phyloP scores from a whole-genome alignment of 108 stramenopile species.

The Pelagomonas calceolata region DNA sequence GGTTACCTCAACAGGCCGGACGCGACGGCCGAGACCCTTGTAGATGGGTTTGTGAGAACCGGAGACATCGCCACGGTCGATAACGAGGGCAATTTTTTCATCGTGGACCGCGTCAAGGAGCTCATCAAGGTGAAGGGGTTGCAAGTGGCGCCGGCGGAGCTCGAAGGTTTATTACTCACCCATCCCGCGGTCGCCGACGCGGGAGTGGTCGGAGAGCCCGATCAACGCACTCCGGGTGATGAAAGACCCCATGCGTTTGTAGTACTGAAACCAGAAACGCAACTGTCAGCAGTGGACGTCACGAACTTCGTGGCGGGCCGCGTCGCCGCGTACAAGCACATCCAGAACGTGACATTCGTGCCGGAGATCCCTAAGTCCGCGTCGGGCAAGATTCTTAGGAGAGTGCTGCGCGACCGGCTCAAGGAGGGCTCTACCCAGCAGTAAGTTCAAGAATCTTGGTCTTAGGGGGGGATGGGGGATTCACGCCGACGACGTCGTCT shows the following conservation, averaged over 20 bases:
- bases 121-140: slow-evolving; percentile 84
- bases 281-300: slow-evolving; percentile 17
- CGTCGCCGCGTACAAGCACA: slow-evolving; percentile 69
- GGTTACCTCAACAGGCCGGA: slow-evolving; percentile 72
- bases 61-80: slow-evolving; percentile 77
- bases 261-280: slow-evolving; percentile 36
- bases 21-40: slow-evolving; percentile 62
- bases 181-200: slow-evolving; percentile 65
- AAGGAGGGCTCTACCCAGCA: neutral
- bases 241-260: slow-evolving; percentile 80
- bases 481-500: no score
- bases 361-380: slow-evolving; percentile 77
- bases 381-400: slow-evolving; percentile 74
- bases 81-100: slow-evolving; percentile 70
- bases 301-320: slow-evolving; percentile 63
- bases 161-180: slow-evolving; percentile 71
- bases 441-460: no score
- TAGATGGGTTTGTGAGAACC: slow-evolving; percentile 66
- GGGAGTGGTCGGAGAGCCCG: slow-evolving; percentile 69
- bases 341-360: slow-evolving; percentile 68
- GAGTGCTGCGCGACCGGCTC: slow-evolving; percentile 47
- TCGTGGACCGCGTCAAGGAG: slow-evolving; percentile 82
- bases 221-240: slow-evolving; percentile 58
- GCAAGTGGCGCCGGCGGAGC: slow-evolving; percentile 83
- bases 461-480: no score